phyloP scores from a whole-genome alignment of 1,139 yeast species.

The Geotrichum klebahnii region DNA sequence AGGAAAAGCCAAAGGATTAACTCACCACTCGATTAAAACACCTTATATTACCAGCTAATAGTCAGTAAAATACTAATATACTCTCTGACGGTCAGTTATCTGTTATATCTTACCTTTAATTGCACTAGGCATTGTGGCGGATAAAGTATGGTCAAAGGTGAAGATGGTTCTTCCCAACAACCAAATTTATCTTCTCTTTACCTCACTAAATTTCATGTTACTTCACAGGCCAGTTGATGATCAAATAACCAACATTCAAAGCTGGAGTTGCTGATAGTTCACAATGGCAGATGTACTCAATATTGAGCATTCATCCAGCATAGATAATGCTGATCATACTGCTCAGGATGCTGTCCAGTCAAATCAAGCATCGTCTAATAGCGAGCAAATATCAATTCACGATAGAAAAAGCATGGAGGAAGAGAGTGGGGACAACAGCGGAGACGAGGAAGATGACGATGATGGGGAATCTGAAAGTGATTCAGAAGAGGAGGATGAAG shows the following conservation, averaged over 20 bases:
- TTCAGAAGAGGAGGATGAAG: slow-evolving; percentile 45
- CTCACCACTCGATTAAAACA: slow-evolving; percentile 36
- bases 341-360: neutral
- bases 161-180: slow-evolving; percentile 20
- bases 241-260: too few species aligned
- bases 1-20: neutral
- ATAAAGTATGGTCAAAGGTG: neutral
- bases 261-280: neutral
- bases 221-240: neutral
- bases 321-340: neutral
- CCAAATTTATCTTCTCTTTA: neutral
- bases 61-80: neutral
- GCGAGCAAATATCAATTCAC: neutral
- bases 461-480: slow-evolving; percentile 28
- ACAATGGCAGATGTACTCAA: neutral
- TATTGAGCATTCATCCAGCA: neutral
- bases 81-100: too few species aligned
- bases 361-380: neutral
- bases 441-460: slow-evolving; percentile 29
- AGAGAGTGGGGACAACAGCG: slow-evolving; percentile 20
- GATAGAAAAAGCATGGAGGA: slow-evolving; percentile 22
- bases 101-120: slow-evolving; percentile 28
- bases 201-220: neutral
- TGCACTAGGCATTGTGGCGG: slow-evolving; percentile 32
- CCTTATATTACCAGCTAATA: slow-evolving; percentile 13